Percentiles rank a stretch among this genome's conserved stretches.
phyloP scores from a whole-genome alignment of 1,284 basidiomycete genomes.

The Trichosporon sp. region DNA sequence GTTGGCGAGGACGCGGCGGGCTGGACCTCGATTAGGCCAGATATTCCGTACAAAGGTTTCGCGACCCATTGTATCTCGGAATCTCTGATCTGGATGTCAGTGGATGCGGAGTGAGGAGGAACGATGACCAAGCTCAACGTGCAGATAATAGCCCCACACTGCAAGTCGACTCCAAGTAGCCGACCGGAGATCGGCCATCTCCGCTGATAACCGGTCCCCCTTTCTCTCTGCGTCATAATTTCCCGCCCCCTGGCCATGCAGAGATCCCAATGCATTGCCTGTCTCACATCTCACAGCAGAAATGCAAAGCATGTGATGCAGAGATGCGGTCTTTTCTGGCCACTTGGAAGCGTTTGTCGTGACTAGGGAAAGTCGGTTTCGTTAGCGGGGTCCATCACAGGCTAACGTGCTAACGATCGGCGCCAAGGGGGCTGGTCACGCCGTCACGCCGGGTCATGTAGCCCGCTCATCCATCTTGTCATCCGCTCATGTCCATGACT shows the following conservation, averaged over 20 bases:
- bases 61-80: too few species aligned
- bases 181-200: neutral
- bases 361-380: neutral
- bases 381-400: neutral
- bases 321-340: neutral
- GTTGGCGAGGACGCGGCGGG: constrained; percentile 10
- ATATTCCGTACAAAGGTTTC: neutral
- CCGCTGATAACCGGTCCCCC: neutral
- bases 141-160: neutral
- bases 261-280: neutral
- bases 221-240: neutral
- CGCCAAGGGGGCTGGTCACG: neutral
- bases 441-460: neutral
- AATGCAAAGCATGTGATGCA: too few species aligned
- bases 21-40: neutral
- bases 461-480: too few species aligned
- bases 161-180: neutral
- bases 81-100: neutral
- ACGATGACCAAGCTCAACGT: neutral
- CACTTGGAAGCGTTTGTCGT: neutral
- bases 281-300: neutral
- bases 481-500: neutral
- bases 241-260: neutral
- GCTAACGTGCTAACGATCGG: neutral
- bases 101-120: neutral